Conservation (phyloP, 331 rosid genomes). For the Erythrophleum ivorense region DNA sequence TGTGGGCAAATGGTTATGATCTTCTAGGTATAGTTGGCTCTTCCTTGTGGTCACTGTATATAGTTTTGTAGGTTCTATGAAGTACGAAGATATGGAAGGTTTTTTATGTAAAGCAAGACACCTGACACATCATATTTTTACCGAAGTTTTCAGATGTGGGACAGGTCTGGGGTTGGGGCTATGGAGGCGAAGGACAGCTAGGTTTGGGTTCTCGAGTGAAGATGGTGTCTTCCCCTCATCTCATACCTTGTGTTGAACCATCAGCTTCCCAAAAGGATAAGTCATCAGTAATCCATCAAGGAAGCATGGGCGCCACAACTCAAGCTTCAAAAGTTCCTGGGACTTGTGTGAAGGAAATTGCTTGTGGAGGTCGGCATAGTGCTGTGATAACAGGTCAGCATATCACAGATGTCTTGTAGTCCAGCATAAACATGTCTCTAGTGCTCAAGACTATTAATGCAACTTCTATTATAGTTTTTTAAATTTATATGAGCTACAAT, state of each 20-base stretch:
- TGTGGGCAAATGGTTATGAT: conserved; percentile 24
- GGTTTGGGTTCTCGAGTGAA: conserved; percentile 92
- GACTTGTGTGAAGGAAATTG: conserved; percentile 72
- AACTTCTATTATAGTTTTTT: not conserved
- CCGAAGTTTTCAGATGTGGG: conserved; percentile 96
- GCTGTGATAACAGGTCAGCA: conserved; percentile 78
- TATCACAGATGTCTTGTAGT: conserved; percentile 13
- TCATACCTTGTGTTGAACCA: conserved; percentile 70
- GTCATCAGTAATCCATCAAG: conserved; percentile 51
- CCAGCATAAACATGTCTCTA: conserved; percentile 9
- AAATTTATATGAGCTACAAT: not conserved
- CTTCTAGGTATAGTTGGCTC: conserved; percentile 51
- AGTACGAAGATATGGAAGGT: conserved; percentile 82
- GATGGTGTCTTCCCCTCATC: conserved; percentile 88
- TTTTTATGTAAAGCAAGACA: conserved; percentile 80
- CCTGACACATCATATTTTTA: conserved; percentile 81
- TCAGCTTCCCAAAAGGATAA: conserved; percentile 63
- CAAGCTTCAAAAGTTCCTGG: conserved; percentile 65
- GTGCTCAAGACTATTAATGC: not conserved
- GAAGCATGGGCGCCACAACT: conserved; percentile 38
- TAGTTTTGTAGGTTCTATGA: conserved; percentile 91
- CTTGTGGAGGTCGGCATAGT: conserved; percentile 98
- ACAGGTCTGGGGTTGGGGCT: conserved; percentile 99
- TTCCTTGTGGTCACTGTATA: conserved; percentile 69
- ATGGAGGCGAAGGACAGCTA: conserved; percentile 98